These are phyloP conservation scores for Pythium rishiriense DNA, from an alignment of 352 stramenopile species.

Conservation along the genomic window DNA sequence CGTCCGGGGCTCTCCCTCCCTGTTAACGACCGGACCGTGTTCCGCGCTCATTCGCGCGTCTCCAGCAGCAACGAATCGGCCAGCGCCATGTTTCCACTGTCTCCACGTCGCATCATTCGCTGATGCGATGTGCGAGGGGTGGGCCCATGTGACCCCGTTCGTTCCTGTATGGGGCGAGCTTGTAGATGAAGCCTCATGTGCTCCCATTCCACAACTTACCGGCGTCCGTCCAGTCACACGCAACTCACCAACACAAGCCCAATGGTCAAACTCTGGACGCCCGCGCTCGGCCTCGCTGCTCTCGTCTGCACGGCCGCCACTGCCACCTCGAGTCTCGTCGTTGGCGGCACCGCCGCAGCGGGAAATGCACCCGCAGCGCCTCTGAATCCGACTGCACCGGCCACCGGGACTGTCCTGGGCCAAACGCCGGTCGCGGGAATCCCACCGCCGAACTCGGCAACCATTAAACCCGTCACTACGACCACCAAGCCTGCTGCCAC, in stretches of 20 bases:
- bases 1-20: too few species aligned
- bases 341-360: neutral
- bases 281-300: constrained; percentile 1
- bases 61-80: too few species aligned
- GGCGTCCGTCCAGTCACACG: neutral
- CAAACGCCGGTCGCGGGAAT: neutral
- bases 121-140: too few species aligned
- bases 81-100: too few species aligned
- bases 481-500: neutral
- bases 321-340: neutral
- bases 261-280: constrained; percentile 25
- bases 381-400: constrained; percentile 1
- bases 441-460: too few species aligned
- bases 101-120: too few species aligned
- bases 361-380: neutral
- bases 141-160: neutral
- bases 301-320: neutral
- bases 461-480: too few species aligned
- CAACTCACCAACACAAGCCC: neutral
- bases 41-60: too few species aligned
- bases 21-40: too few species aligned
- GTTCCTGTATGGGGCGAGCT: too few species aligned
- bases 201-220: constrained; percentile 8
- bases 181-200: neutral
- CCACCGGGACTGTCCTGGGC: neutral